Percentiles rank a stretch among this genome's conserved stretches.
These are phyloP conservation scores for Apophysomyces ossiformis DNA, from an alignment of 371 early-diverging fungal species.

Conservation along the genomic window DNA sequence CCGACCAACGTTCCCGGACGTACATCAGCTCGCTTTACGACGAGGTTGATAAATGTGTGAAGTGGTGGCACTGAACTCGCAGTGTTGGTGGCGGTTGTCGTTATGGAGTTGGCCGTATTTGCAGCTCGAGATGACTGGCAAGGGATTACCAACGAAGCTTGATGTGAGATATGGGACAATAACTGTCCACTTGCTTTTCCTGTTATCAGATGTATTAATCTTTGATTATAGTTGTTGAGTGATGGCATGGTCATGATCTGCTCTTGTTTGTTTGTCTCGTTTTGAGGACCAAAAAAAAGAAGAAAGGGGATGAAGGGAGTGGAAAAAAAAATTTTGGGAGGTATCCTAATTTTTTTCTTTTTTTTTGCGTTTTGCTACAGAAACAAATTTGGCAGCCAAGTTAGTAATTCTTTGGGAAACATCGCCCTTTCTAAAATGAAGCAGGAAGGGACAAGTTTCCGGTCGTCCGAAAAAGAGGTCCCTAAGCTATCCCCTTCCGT, in stretches of 20 bases:
- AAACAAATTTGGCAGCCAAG: slow-evolving; percentile 10
- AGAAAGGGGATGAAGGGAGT: slow-evolving; percentile 14
- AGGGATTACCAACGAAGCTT: slow-evolving; percentile 28
- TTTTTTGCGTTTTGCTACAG: slow-evolving; percentile 15
- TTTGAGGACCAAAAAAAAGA: slow-evolving; percentile 11
- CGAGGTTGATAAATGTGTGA: slow-evolving; percentile 54
- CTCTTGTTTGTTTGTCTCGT: neutral
- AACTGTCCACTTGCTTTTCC: slow-evolving; percentile 25
- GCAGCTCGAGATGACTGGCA: slow-evolving; percentile 12
- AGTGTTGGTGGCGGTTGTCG: slow-evolving; percentile 15
- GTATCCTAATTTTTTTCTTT: slow-evolving; percentile 1
- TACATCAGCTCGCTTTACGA: slow-evolving; percentile 59
- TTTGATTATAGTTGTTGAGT: slow-evolving; percentile 13
- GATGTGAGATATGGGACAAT: slow-evolving; percentile 25
- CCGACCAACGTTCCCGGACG: slow-evolving; percentile 65
- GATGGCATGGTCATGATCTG: slow-evolving; percentile 6
- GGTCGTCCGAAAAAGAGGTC: slow-evolving; percentile 13
- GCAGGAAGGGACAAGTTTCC: slow-evolving; percentile 8
- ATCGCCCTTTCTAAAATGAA: slow-evolving; percentile 17
- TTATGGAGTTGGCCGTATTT: neutral
- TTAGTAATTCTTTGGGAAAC: slow-evolving; percentile 11
- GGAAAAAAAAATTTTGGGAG: slow-evolving; percentile 13
- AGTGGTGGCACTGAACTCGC: slow-evolving; percentile 42
- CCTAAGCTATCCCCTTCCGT: slow-evolving; percentile 12
- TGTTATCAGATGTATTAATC: slow-evolving; percentile 30